Conservation (phyloP, 305 asterid species). For the Solanum hybrid region DNA sequence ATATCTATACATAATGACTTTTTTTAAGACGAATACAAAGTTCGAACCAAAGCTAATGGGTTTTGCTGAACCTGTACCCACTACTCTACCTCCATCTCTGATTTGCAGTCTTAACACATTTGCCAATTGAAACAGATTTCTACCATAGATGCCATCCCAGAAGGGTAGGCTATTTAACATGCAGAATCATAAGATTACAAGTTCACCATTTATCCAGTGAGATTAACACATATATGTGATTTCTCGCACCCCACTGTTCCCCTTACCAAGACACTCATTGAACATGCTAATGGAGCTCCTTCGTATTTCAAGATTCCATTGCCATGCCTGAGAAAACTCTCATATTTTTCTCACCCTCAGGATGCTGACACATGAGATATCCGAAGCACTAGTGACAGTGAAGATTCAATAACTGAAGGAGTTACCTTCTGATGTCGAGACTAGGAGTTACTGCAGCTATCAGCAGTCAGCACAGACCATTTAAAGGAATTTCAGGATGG, state of each 20-base stretch:
- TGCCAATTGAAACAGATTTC: neutral
- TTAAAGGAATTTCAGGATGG: neutral
- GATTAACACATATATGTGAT: neutral
- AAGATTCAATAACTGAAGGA: neutral
- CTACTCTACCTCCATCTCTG: neutral
- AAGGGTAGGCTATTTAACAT: neutral
- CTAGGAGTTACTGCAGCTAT: neutral
- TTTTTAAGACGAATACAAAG: neutral
- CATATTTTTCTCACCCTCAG: neutral
- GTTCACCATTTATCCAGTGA: neutral
- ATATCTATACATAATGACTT: neutral
- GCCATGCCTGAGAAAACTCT: neutral
- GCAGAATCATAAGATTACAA: neutral
- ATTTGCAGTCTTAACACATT: neutral
- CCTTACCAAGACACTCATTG: neutral
- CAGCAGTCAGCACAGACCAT: neutral
- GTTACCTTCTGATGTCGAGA: neutral
- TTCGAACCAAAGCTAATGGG: neutral
- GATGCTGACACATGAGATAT: neutral
- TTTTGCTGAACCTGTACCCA: neutral
- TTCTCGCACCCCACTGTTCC: neutral
- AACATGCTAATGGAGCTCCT: neutral
- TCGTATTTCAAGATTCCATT: neutral
- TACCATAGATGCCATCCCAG: neutral
- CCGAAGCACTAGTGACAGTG: neutral